Base-by-base conservation (phyloP, 2,329 filamentous ascomycete genomes). In the Fusarium guadeloupense region DNA sequence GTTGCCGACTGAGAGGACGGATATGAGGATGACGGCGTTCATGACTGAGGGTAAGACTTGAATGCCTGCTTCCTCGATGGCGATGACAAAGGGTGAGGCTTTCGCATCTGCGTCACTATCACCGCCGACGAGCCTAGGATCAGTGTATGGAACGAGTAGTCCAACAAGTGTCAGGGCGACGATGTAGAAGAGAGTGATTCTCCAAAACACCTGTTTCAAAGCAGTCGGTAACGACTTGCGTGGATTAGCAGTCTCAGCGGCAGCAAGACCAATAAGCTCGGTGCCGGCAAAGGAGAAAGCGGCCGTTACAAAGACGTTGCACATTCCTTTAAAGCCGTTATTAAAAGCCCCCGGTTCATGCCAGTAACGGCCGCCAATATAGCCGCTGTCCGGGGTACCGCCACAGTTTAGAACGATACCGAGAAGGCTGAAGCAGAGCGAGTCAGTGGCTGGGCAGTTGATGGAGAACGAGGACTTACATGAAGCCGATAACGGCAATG, bases 131-230 rank as follows among this genome's bases (percentile, higher is more conserved):
- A 97, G 87, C 4, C 83, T 80, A 0, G 71, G 50, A 59, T 96
- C 85, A 68, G 85, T 78, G 73, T 90, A 93, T 0, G 89, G 90
- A 0, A 97, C 92, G 4, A 97, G 81, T 1, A 97, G 82, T 21
- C 94, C 92, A 53, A 97, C 87, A 5, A 97, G 79, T 5, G 87
- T 86, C 10, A 97, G 83, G 1, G 91, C 90, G 28, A 96, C 87
- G 43, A 97, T 83, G 77, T 97, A 97, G 79, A 97, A 97, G 52
- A 96, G 82, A 4, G 88, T 87, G 71, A 97, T 96, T 70, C 93
- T 89, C 93, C 93, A 97, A 76, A 97, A 97, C 19, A 97, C 92
- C 74, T 96, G 93, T 78, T 96, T 96, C 69, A 96, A 87, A 12
- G 93, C 93, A 0, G 88, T 92, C 0, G 93, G 93, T 1, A 97